phyloP scores from a whole-genome alignment of 495 filamentous ascomycete species.

The Pyrenula aspistea region DNA sequence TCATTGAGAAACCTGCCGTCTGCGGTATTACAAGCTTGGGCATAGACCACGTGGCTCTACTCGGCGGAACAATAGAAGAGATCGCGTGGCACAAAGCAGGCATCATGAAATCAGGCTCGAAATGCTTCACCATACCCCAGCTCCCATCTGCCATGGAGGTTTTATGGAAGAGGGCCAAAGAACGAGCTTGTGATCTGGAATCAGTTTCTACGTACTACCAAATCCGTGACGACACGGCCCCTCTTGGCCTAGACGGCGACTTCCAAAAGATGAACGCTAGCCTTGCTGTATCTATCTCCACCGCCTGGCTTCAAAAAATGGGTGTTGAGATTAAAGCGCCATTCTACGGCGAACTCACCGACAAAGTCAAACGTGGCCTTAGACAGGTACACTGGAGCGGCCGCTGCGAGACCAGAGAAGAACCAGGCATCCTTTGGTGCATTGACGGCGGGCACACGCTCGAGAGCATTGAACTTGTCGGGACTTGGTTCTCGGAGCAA shows the following conservation, averaged over 20 bases:
- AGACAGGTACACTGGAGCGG: constrained; percentile 67
- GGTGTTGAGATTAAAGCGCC: constrained; percentile 9
- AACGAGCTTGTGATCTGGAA: constrained; percentile 47
- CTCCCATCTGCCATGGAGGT: constrained; percentile 52
- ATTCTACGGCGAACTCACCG: constrained; percentile 32
- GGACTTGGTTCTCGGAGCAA: constrained; percentile 64
- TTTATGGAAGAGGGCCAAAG: constrained; percentile 54
- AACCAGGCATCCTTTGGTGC: constrained; percentile 66
- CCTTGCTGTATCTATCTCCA: constrained; percentile 56
- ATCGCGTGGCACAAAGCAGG: constrained; percentile 98
- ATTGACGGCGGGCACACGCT: constrained; percentile 88
- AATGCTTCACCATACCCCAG: constrained; percentile 69
- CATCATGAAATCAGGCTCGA: constrained; percentile 64
- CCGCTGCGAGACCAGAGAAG: constrained; percentile 65
- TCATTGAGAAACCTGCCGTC: constrained; percentile 62
- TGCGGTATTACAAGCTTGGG: constrained; percentile 74
- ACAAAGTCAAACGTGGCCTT: constrained; percentile 61
- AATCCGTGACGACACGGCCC: constrained; percentile 40
- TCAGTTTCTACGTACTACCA: constrained; percentile 53
- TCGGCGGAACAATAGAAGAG: constrained; percentile 74
- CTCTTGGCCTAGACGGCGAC: constrained; percentile 60
- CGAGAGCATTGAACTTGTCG: constrained; percentile 71
- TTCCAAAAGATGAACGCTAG: constrained; percentile 86
- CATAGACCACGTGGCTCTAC: constrained; percentile 73
- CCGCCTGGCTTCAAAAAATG: constrained; percentile 23